Percentiles rank a stretch among this genome's conserved stretches.
These are phyloP conservation scores for Phytophthora cryptogea DNA, from an alignment of 352 stramenopile species.

Conservation along the genomic window DNA sequence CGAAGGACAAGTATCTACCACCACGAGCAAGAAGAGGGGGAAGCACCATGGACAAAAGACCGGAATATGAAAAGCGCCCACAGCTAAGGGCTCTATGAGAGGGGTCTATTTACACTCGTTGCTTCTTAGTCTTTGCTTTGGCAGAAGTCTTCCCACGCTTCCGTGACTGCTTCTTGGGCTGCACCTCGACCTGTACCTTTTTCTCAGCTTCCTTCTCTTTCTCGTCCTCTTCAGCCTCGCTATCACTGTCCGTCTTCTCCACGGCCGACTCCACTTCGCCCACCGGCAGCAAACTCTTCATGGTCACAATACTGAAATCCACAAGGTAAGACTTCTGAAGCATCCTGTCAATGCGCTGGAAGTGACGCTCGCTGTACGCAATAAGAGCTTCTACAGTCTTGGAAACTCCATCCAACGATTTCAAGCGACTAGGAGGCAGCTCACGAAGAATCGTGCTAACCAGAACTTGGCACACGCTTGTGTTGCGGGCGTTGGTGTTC, in stretches of 20 bases:
- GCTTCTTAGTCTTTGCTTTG: slow-evolving; percentile 43
- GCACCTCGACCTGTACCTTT: slow-evolving; percentile 7
- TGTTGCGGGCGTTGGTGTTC: slow-evolving; percentile 97
- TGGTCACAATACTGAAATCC: slow-evolving; percentile 92
- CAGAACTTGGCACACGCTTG: slow-evolving; percentile 92
- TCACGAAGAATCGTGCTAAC: slow-evolving; percentile 90
- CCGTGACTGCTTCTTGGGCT: slow-evolving; percentile 30
- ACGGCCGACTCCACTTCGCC: slow-evolving; percentile 29
- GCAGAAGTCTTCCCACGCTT: slow-evolving; percentile 29
- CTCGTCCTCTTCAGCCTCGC: slow-evolving; percentile 28
- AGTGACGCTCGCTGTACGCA: slow-evolving; percentile 97
- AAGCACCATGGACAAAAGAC: not conserved
- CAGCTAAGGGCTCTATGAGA: slow-evolving; percentile 24
- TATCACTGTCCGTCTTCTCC: slow-evolving; percentile 52
- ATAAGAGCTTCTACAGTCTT: slow-evolving; percentile 94
- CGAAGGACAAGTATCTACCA: not conserved
- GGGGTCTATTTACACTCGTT: slow-evolving; percentile 52
- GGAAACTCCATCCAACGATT: slow-evolving; percentile 67
- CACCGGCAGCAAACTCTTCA: slow-evolving; percentile 82
- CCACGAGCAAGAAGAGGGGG: slow-evolving; percentile 26
- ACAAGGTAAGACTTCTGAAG: slow-evolving; percentile 97
- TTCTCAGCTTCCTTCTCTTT: slow-evolving; percentile 12
- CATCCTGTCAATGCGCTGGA: slow-evolving; percentile 96
- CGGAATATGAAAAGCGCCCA: slow-evolving; percentile 19
- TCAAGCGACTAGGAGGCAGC: slow-evolving; percentile 61